phyloP scores from a whole-genome alignment of 768 basidiomycete species.

The Kwoniella dejecticola region DNA sequence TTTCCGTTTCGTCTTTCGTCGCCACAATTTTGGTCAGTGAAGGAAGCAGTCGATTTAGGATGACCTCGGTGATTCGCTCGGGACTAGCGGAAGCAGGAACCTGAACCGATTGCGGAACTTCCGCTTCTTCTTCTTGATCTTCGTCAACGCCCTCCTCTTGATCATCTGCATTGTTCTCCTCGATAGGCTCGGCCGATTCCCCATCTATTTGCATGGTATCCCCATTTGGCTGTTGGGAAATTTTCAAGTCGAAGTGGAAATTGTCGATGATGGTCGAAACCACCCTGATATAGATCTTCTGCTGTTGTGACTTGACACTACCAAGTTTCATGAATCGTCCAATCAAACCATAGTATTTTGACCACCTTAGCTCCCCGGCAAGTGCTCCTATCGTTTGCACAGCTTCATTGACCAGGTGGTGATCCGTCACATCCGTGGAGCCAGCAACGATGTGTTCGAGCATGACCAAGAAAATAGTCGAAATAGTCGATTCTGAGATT shows the following conservation, averaged over 20 bases:
- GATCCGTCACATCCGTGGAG: constrained; percentile 63
- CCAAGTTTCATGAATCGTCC: constrained; percentile 74
- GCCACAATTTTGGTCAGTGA: constrained; percentile 77
- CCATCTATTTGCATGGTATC: constrained; percentile 38
- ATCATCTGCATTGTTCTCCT: constrained; percentile 37
- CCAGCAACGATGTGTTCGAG: constrained; percentile 76
- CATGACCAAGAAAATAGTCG: constrained; percentile 83
- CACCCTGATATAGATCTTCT: constrained; percentile 79
- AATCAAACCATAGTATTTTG: constrained; percentile 74
- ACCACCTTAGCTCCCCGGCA: constrained; percentile 76
- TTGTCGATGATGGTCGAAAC: constrained; percentile 81
- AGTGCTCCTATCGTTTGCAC: constrained; percentile 76
- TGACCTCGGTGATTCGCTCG: constrained; percentile 68
- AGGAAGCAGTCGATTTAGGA: constrained; percentile 75
- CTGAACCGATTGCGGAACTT: too few relatives aligned
- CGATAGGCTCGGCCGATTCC: constrained; percentile 42
- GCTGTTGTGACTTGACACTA: constrained; percentile 64
- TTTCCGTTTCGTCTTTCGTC: constrained; percentile 78
- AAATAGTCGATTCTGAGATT: constrained; percentile 69
- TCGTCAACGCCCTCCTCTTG: constrained; percentile 30
- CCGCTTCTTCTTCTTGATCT: constrained; percentile 22
- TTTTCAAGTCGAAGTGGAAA: constrained; percentile 74
- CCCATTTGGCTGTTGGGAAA: constrained; percentile 60
- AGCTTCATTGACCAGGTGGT: constrained; percentile 87
- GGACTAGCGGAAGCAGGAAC: constrained; percentile 2